These are phyloP conservation scores for Candida sojae DNA, from an alignment of 1,139 yeast species.

Conservation along the genomic window DNA sequence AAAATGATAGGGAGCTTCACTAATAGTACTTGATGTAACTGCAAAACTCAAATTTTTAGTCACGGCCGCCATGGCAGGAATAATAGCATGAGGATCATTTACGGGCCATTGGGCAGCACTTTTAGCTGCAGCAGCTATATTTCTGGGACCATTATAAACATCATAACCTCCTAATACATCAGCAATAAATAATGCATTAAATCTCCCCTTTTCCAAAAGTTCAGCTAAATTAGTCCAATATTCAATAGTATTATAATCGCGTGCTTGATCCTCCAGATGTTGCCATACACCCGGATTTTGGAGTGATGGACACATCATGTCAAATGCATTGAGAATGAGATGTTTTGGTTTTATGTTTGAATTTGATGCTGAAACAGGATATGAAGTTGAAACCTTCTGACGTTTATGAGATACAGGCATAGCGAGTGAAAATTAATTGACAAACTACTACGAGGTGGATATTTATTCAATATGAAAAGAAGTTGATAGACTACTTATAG, in stretches of 20 bases:
- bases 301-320: constrained; percentile 37
- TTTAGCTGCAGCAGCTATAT: constrained; percentile 33
- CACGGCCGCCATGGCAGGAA: constrained; percentile 41
- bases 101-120: constrained; percentile 46
- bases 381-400: neutral
- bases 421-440: neutral
- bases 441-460: too few relatives aligned
- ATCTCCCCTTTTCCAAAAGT: constrained; percentile 43
- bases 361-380: too few relatives aligned
- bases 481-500: neutral
- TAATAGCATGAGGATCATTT: constrained; percentile 37
- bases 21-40: too few relatives aligned
- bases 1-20: too few relatives aligned
- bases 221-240: constrained; percentile 49
- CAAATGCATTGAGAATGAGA: constrained; percentile 38
- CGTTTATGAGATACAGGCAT: neutral
- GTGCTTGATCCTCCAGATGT: constrained; percentile 39
- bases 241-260: constrained; percentile 35
- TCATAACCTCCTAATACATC: constrained; percentile 47
- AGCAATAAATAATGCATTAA: constrained; percentile 46
- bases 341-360: neutral
- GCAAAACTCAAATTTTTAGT: constrained; percentile 16
- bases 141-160: constrained; percentile 39
- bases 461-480: too few relatives aligned
- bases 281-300: constrained; percentile 43